Evolutionary conservation across 2,329 filamentous ascomycete species (phyloP), one percentile per base, ranked within the genome.

Genomic region (Graphiopsis chlorocephala): DNA sequence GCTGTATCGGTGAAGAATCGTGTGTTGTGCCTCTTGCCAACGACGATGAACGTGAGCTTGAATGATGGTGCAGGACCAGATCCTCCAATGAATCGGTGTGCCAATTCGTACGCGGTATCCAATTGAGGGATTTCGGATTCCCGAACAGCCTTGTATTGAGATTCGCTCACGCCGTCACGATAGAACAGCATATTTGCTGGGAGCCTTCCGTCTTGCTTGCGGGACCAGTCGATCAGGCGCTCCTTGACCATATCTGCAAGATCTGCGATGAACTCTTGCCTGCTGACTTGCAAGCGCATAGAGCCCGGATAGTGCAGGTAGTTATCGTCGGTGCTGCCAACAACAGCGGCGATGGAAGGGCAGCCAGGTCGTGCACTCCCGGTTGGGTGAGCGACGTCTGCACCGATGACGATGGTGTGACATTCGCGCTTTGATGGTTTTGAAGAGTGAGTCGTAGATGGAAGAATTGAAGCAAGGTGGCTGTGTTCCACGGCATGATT

Each of bases 321-420:
- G 1, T 66, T 23, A 0, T 63, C 23, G 55, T 81, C 78, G 5
- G 76, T 65, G 33, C 76, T 79, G 5, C 76, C 79, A 11, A 81
- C 80, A 1, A 82, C 69, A 3, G 74, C 74, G 1, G 79, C 78
- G 15, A 82, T 75, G 0, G 78, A 80, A 0, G 79, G 79, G 0
- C 69, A 71, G 12, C 70, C 71, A 2, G 77, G 78, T 10, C 72
- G 56, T 1, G 55, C 63, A 20, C 63, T 38, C 3, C 20, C 14
- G 14, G 70, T 69, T 0, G 80, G 77, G 66, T 83, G 81, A 0
- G 77, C 78, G 0, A 81, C 76, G 65, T 83, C 81, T 0, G 76
- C 76, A 0, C 80, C 80, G 7, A 81, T 66, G 8, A 81, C 66
- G 64, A 82, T 76, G 0, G 63, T 64, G 7, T 63, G 10, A 7